These are phyloP conservation scores for Saccharomyces hybrid DNA, from an alignment of 1,139 yeast genomes.

Conservation along the genomic window DNA sequence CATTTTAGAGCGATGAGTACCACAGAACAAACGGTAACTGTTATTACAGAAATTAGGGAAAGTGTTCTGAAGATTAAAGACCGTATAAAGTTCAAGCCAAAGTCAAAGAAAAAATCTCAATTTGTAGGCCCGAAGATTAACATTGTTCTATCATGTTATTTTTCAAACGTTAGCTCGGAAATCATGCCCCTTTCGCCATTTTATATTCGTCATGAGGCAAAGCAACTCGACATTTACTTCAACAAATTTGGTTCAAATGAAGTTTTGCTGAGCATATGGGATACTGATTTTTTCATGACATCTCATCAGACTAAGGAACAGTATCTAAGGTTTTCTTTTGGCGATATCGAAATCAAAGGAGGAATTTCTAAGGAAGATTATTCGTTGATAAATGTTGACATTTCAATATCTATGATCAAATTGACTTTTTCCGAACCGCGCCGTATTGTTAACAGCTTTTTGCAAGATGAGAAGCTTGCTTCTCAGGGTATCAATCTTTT, in stretches of 20 bases:
- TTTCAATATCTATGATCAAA: slow-evolving; percentile 22
- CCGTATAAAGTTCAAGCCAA: slow-evolving; percentile 3
- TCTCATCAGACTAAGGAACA: slow-evolving; percentile 26
- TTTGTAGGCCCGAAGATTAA: slow-evolving; percentile 4
- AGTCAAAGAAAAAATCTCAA: neutral
- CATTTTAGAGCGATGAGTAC: slow-evolving; percentile 21
- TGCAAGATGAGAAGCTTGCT: slow-evolving; percentile 23
- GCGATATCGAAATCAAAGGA: slow-evolving; percentile 16
- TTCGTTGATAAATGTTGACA: slow-evolving; percentile 11
- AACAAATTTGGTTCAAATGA: slow-evolving; percentile 15
- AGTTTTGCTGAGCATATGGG: slow-evolving; percentile 17
- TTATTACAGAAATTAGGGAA: slow-evolving; percentile 13
- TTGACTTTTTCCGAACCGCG: slow-evolving; percentile 27
- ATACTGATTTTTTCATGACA: slow-evolving; percentile 20
- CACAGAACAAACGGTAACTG: slow-evolving; percentile 14
- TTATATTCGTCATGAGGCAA: slow-evolving; percentile 19
- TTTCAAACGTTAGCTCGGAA: slow-evolving; percentile 22
- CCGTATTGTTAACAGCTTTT: slow-evolving; percentile 17
- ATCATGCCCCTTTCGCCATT: slow-evolving; percentile 23
- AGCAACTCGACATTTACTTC: slow-evolving; percentile 17
- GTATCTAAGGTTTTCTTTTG: slow-evolving; percentile 22
- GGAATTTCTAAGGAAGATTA: slow-evolving; percentile 6
- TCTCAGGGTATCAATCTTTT: slow-evolving; percentile 16
- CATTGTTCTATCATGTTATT: slow-evolving; percentile 13
- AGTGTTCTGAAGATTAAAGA: slow-evolving; percentile 9